Conservation (phyloP, 345 rosid species). For the Raphanus sativus region DNA sequence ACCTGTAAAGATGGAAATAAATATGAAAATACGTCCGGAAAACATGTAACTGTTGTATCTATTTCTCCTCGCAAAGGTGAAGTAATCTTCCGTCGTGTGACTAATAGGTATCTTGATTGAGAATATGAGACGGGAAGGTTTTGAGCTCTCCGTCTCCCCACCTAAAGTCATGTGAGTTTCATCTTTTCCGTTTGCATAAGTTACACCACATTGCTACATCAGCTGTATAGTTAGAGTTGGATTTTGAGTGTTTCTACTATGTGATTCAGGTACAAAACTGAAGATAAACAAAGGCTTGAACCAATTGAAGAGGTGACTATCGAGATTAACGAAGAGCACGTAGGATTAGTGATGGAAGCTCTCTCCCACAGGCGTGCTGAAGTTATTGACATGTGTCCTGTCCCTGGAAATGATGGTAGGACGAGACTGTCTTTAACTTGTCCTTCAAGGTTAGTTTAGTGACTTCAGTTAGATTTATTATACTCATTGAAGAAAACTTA, state of each 20-base stretch:
- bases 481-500: slow-evolving; percentile 14
- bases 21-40: not conserved
- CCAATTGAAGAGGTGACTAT: slow-evolving; percentile 94
- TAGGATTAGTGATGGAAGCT: slow-evolving; percentile 90
- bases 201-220: not conserved
- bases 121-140: slow-evolving; percentile 99
- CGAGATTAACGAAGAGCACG: slow-evolving; percentile 95
- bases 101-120: slow-evolving; percentile 86
- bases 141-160: slow-evolving; percentile 93
- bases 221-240: not conserved
- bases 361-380: slow-evolving; percentile 87
- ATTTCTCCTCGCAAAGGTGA: slow-evolving; percentile 16
- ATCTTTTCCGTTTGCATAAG: not conserved
- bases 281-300: slow-evolving; percentile 66
- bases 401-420: slow-evolving; percentile 55
- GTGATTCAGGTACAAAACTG: slow-evolving; percentile 72
- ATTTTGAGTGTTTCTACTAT: not conserved
- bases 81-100: slow-evolving; percentile 20
- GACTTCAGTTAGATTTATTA: not conserved
- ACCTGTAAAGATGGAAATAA: slow-evolving; percentile 7
- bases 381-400: slow-evolving; percentile 89
- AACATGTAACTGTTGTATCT: slow-evolving; percentile 7
- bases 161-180: slow-evolving; percentile 93
- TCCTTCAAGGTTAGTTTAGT: slow-evolving; percentile 73
- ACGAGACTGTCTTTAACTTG: slow-evolving; percentile 75